Conservation (phyloP, 1,284 basidiomycete genomes). For the Marasmius oreades region DNA sequence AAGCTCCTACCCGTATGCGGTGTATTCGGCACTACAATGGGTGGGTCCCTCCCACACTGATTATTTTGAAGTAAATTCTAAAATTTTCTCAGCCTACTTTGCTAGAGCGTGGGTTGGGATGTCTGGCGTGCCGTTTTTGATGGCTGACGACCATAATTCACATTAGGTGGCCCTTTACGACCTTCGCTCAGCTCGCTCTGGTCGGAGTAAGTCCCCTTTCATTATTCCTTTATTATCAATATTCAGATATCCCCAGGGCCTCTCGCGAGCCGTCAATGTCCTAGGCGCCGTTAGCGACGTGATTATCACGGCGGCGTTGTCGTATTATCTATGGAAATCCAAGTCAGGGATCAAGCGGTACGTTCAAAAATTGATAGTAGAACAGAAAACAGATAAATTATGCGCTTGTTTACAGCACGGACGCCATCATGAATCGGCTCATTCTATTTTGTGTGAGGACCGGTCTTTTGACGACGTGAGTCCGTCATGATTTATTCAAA, state of each 20-base stretch:
- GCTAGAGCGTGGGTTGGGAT: background rate
- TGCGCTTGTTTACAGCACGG: background rate
- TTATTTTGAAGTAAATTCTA: too few relatives aligned
- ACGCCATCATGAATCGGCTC: slow-evolving; percentile 1
- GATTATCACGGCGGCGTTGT: background rate
- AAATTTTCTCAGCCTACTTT: background rate
- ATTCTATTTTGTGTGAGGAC: slow-evolving; percentile 1
- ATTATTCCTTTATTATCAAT: background rate
- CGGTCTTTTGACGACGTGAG: slow-evolving; percentile 1
- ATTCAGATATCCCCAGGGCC: background rate
- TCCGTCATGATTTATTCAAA: background rate
- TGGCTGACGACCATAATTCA: background rate
- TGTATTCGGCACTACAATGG: background rate
- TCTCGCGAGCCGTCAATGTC: slow-evolving; percentile 1
- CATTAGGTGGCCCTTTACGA: background rate
- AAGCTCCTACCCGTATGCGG: background rate
- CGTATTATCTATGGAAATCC: background rate
- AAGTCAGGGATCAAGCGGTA: background rate
- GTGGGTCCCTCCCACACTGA: background rate
- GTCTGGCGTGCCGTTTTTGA: background rate
- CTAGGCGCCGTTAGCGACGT: slow-evolving; percentile 2
- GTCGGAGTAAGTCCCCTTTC: background rate
- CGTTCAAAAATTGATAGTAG: too few relatives aligned
- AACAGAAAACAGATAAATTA: background rate
- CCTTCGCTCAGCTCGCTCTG: background rate